A percentile compares a stretch with the other conserved stretches of the same genome.
Evolutionary conservation across 1,284 basidiomycete species (phyloP).

Genomic region (Sutorius eximius): DNA sequence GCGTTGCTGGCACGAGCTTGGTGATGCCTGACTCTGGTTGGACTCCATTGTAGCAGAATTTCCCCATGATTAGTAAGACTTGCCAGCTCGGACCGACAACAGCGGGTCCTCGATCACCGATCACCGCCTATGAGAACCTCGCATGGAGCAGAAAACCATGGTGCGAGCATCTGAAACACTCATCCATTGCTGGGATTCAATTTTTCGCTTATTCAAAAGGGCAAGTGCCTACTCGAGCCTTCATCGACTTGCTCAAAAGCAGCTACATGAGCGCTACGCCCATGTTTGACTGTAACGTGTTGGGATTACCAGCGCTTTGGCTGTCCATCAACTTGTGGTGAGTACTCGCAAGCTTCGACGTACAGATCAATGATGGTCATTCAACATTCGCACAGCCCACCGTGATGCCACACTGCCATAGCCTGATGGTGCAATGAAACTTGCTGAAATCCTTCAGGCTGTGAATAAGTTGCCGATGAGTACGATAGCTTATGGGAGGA

Average conservation of each 20-base stretch:
- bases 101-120: too few species aligned
- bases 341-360: background rate
- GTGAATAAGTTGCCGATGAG: too few species aligned
- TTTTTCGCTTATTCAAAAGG: background rate
- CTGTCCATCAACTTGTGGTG: too few species aligned
- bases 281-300: too few species aligned
- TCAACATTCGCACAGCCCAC: background rate
- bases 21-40: too few species aligned
- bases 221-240: background rate
- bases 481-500: too few species aligned
- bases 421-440: too few species aligned
- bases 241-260: background rate
- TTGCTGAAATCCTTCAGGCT: too few species aligned
- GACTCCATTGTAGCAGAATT: background rate
- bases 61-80: constrained; percentile 16
- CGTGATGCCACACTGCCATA: background rate
- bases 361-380: background rate
- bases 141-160: background rate
- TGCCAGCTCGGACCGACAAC: too few species aligned
- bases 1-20: constrained; percentile 13
- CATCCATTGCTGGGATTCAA: background rate
- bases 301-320: too few species aligned
- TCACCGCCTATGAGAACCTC: too few species aligned
- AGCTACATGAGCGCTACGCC: background rate
- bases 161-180: background rate